Evolutionary conservation across 345 rosid species (phyloP), one percentile per base, ranked within the genome.

Genomic region (Melastoma malabathricum): DNA sequence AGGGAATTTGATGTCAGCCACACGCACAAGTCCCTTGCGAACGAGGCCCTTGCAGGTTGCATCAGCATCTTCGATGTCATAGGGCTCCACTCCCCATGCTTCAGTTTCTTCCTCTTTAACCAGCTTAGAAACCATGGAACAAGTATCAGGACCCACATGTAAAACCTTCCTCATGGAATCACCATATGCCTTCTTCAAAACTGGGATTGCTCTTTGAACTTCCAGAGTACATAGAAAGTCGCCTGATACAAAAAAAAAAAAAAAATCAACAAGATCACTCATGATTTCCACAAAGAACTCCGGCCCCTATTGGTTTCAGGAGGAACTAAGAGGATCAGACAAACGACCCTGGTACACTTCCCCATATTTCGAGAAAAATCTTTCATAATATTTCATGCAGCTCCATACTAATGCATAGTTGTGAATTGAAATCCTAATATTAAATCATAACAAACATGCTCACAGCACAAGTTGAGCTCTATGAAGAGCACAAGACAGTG

Each of bases 31-130:
- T 43, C 99, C 97, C 71, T 72, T 93, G 58, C 75, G 86, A 15
- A 93, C 92, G 43, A 88, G 83, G 46, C 56, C 53, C 64, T 80
- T 85, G 88, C 99, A 93, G 63, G 58, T 76, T 48, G 73, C 72
- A 64, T 83, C 97, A 15, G 82, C 89, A 67, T 93, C 99, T 64
- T 93, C 99, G 19, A 84, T 71, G 64, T 88, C 99, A 65, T 93
- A 93, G 3, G 99, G 99, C 62, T 93, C 99, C 20, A 88, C 80
- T 23, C 99, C 97, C 99, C 99, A 93, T 13, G 87, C 90, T 73
- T 93, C 97, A 17, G 83, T 83, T 66, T 85, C 94, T 54, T 83
- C 86, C 74, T 83, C 95, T 74, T 85, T 81, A 60, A 85, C 63
- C 44, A 93, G 74, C 54, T 65, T 71, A 46, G 95, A 83, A 60